Conservation (phyloP, 495 filamentous ascomycete species). For the Aspergillus campestris region DNA sequence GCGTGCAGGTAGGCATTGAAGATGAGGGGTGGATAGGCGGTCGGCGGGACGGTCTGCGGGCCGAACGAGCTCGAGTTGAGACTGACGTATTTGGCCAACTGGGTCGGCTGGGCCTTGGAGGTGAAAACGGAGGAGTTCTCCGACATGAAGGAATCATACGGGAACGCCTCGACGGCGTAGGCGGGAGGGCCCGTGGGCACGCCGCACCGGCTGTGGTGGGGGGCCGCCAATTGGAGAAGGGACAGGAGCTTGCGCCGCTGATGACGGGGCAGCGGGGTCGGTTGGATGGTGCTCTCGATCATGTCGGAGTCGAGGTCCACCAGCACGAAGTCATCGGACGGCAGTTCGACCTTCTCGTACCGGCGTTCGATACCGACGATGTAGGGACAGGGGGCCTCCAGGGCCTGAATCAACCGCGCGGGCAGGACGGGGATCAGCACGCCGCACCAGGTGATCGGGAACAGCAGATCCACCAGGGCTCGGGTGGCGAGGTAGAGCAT, state of each 20-base stretch:
- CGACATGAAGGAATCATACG: constrained; percentile 77
- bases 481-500: constrained; percentile 91
- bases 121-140: constrained; percentile 77
- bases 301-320: constrained; percentile 87
- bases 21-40: constrained; percentile 44
- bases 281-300: constrained; percentile 70
- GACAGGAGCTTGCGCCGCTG: constrained; percentile 84
- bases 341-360: constrained; percentile 85
- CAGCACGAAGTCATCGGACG: constrained; percentile 93
- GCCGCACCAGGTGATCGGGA: constrained; percentile 84
- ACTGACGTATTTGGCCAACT: constrained; percentile 73
- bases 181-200: constrained; percentile 82
- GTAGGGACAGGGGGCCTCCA: constrained; percentile 94
- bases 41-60: constrained; percentile 46
- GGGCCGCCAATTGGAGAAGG: constrained; percentile 80
- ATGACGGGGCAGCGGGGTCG: constrained; percentile 72
- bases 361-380: constrained; percentile 92
- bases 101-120: constrained; percentile 57
- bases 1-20: constrained; percentile 89
- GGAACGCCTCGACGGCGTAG: constrained; percentile 87
- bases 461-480: constrained; percentile 74
- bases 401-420: constrained; percentile 73
- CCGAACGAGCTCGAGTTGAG: constrained; percentile 85
- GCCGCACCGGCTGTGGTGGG: constrained; percentile 79
- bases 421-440: constrained; percentile 91